Evolutionary conservation across 805 yeast species (phyloP).

Genomic region (Saturnispora sekii): DNA sequence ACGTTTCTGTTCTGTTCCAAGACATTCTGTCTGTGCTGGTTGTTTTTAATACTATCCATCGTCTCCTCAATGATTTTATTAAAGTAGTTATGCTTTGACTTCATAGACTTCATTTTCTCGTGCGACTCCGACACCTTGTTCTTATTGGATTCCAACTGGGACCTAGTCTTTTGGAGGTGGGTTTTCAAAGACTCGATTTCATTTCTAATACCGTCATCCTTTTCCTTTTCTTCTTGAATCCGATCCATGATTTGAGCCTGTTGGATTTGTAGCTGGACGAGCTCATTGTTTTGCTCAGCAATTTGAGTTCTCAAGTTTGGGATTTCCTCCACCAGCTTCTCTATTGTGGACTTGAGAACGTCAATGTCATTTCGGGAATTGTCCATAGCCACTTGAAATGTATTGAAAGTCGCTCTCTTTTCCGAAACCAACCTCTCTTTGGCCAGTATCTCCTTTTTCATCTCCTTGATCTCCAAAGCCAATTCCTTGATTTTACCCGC

Average conservation of each 20-base stretch:
- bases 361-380: conserved; percentile 51
- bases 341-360: conserved; percentile 33
- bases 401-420: conserved; percentile 47
- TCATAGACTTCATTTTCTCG: conserved; percentile 18
- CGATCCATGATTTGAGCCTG: conserved; percentile 25
- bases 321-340: conserved; percentile 27
- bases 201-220: conserved; percentile 60
- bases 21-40: conserved; percentile 43
- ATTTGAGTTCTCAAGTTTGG: conserved; percentile 27
- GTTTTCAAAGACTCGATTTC: conserved; percentile 56
- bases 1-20: conserved; percentile 55
- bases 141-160: conserved; percentile 45
- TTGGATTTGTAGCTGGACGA: conserved; percentile 21
- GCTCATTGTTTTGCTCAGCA: conserved; percentile 18
- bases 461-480: conserved; percentile 37
- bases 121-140: conserved; percentile 28
- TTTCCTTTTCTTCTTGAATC: conserved; percentile 47
- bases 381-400: conserved; percentile 59
- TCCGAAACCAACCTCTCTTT: conserved; percentile 34
- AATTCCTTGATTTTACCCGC: conserved; percentile 68
- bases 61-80: conserved; percentile 2
- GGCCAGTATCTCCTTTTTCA: conserved; percentile 28
- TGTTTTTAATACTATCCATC: conserved; percentile 52
- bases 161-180: conserved; percentile 35
- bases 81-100: conserved; percentile 30